Evolutionary conservation across 257 asterid genomes (phyloP).

Genomic region (Handroanthus guayacan): DNA sequence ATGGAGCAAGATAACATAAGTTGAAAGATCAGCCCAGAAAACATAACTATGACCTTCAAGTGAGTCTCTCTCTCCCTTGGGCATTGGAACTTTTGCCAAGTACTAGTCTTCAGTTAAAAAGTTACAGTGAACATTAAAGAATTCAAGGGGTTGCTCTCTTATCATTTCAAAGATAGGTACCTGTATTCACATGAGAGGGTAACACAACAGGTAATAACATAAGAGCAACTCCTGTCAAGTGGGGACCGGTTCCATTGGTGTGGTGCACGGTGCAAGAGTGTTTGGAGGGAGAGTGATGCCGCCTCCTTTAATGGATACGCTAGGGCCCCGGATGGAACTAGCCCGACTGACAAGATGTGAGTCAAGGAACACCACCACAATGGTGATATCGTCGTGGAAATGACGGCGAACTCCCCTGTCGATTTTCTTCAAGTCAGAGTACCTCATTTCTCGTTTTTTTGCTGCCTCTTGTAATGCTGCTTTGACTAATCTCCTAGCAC

Average conservation of each 20-base stretch:
- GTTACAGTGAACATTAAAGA: slow-evolving; percentile 62
- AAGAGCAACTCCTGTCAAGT: slow-evolving; percentile 41
- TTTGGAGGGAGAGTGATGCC: slow-evolving; percentile 56
- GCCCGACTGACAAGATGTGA: slow-evolving; percentile 76
- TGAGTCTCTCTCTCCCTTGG: slow-evolving; percentile 37
- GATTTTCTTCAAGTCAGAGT: slow-evolving; percentile 87
- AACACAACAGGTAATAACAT: slow-evolving; percentile 43
- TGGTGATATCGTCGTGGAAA: slow-evolving; percentile 91
- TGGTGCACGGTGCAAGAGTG: slow-evolving; percentile 56
- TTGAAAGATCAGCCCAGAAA: slow-evolving; percentile 30
- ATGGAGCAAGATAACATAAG: slow-evolving; percentile 12
- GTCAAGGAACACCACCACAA: slow-evolving; percentile 76
- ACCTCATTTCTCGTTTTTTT: slow-evolving; percentile 93
- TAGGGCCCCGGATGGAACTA: slow-evolving; percentile 56
- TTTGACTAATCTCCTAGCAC: slow-evolving; percentile 81
- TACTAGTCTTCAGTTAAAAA: slow-evolving; percentile 52
- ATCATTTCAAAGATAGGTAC: slow-evolving; percentile 44
- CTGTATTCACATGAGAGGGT: slow-evolving; percentile 46
- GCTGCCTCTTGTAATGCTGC: slow-evolving; percentile 87
- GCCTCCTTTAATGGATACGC: slow-evolving; percentile 74
- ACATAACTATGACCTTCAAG: slow-evolving; percentile 38
- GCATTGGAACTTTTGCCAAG: slow-evolving; percentile 46
- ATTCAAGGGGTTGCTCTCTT: slow-evolving; percentile 52
- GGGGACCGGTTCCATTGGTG: slow-evolving; percentile 37
- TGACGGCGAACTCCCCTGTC: slow-evolving; percentile 89